Evolutionary conservation across 2,329 filamentous ascomycete species (phyloP), one percentile per base, ranked within the genome.

Genomic region (Diaporthe ilicicola): DNA sequence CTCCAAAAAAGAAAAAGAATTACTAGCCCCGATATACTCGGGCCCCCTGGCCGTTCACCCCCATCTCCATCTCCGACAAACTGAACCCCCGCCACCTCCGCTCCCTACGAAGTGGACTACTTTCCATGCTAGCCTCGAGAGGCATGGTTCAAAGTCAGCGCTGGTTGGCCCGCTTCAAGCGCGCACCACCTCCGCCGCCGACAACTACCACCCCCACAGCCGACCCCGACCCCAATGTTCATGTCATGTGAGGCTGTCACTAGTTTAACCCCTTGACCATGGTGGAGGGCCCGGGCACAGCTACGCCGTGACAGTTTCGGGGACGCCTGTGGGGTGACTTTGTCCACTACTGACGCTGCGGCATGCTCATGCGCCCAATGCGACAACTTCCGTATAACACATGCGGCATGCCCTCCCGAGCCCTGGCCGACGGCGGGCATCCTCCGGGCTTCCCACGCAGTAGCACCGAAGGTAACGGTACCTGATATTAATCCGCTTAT

Each of bases 181-280:
- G 53, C 19, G 42, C 8, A 61, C 62, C 69, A 70, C 69, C 69
- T 61, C 69, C 69, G 44, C 69, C 19, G 51, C 69, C 69, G 69
- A 67, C 27, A n/a, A 3, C 12, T 9, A 39, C 39, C 68, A 70
- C 53, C 69, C 69, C 69, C 69, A 67, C 69, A 61, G 7, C 61
- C 69, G 44, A 44, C 44, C 39, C 69, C 69, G 59, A 53, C n/a
- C 24, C 13, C 9, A 13, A 9, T 12, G 17, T 32, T 19, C 24
- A 51, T 61, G 44, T 42, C 59, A 70, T 56, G 59, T 39, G 59
- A 42, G 39, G 12, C 13, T 4, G 19, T 17, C 19, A 2, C 22
- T 12, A 7, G 12, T 4, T 10, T 8, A 34, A 34, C 32, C 42
- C 5, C 24, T 44, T 19, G 22, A 54, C 29, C 4, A 54, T 12